Evolutionary conservation across 495 filamentous ascomycete species (phyloP).

Genomic region (Aspergillus carlsbadensis): DNA sequence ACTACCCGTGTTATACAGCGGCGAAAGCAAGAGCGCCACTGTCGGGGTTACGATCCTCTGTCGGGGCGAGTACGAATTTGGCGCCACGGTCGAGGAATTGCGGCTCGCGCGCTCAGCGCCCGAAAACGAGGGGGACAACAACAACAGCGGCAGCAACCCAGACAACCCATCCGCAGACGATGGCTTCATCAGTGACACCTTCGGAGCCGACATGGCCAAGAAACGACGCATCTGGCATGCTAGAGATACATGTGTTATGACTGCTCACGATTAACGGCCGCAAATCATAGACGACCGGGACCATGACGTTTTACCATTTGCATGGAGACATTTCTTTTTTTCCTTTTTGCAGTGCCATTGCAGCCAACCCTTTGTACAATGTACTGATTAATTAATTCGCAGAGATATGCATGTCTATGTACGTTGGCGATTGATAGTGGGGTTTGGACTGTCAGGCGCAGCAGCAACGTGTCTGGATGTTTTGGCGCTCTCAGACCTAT

Average conservation of each 20-base stretch:
- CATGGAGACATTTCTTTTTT: too few species aligned
- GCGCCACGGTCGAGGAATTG: constrained; percentile 79
- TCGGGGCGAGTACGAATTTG: constrained; percentile 79
- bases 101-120: constrained; percentile 31
- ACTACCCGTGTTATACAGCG: constrained; percentile 58
- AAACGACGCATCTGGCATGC: constrained; percentile 73
- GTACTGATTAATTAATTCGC: neutral
- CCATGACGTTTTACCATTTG: neutral
- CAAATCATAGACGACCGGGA: neutral
- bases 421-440: neutral
- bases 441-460: too few species aligned
- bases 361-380: neutral
- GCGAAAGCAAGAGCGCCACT: constrained; percentile 52
- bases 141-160: constrained; percentile 13
- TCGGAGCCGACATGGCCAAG: constrained; percentile 56
- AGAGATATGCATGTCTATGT: neutral
- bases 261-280: constrained; percentile 43
- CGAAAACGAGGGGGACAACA: constrained; percentile 10
- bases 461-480: neutral
- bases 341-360: neutral
- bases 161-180: constrained; percentile 29
- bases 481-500: neutral
- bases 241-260: constrained; percentile 60
- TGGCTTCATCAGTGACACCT: constrained; percentile 49
- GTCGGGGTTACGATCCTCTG: constrained; percentile 72